Base-by-base conservation (phyloP, 2,329 filamentous ascomycete genomes). In the Neonectria punicea region DNA sequence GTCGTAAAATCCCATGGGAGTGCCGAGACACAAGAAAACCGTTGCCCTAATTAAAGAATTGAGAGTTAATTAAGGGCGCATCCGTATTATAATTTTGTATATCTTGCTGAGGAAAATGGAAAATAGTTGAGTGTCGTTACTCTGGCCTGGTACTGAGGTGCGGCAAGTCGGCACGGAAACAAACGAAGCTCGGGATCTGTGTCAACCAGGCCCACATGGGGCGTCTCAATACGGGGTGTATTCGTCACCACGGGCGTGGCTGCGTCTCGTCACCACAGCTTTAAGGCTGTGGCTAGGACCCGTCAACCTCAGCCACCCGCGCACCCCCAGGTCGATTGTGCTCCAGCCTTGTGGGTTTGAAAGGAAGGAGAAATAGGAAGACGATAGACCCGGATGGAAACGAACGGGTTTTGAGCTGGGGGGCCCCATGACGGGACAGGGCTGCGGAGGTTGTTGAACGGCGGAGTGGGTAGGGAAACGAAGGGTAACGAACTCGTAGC, bases 211-310 rank as follows among this genome's bases (percentile, higher is more conserved):
- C 25, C 61, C 61, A 58, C 61, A 34, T 13, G n/a, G 16, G 43
- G 14, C 30, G 32, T 39, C 43, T 34, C 8, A 63, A 63, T 64
- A 59, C 55, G 51, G 61, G 56, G 61, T 56, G 61, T 46, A 64
- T 64, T 64, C 61, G 61, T 64, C 61, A 64, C 56, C 50, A 43
- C 18, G 50, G 44, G 44, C 18, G 61, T 64, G 61, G 61, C 61
- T 64, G 56, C 50, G 56, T 39, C 28, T 18, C 14, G 44, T 46
- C 14, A 34, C 39, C 39, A 39, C 20, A 41, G 47, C 5, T 34
- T 30, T 46, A 46, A 51, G 53, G 30, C 53, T 51, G 50, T 63
- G 61, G 61, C 54, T 63, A 22, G 60, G 60, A 6, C 36, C 36
- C 5, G 46, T 34, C n/a, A 54, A 50, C 22, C 46, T 64, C 44